Percentiles rank a stretch among this genome's conserved stretches.
Evolutionary conservation across 2,329 filamentous ascomycete genomes (phyloP).

Genomic region (Phialemonium atrogriseum): DNA sequence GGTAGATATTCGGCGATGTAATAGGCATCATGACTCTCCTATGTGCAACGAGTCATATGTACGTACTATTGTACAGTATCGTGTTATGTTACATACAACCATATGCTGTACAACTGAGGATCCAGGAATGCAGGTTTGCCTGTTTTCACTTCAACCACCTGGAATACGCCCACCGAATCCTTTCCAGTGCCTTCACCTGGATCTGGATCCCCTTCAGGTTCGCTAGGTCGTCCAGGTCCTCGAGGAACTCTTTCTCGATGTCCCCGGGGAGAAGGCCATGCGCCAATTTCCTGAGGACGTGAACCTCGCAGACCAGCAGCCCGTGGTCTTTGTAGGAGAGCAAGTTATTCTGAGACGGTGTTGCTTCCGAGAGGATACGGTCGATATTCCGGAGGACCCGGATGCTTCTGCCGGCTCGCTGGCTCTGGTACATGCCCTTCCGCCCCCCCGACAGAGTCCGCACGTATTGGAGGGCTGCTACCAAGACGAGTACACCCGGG

Average conservation of each 20-base stretch:
- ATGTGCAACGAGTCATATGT: too few species aligned
- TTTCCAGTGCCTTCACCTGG: slow-evolving; percentile 70
- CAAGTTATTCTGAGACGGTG: slow-evolving; percentile 62
- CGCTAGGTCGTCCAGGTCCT: slow-evolving; percentile 79
- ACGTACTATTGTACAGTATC: too few species aligned
- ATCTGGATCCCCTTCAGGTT: slow-evolving; percentile 72
- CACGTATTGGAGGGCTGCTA: slow-evolving; percentile 67
- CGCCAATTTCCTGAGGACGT: slow-evolving; percentile 67
- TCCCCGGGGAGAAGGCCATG: slow-evolving; percentile 61
- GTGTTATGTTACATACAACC: too few species aligned
- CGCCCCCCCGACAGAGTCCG: slow-evolving; percentile 61
- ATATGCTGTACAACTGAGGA: too few species aligned
- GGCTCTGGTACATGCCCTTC: slow-evolving; percentile 56
- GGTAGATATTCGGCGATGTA: too few species aligned
- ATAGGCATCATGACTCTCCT: too few species aligned
- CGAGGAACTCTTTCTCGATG: slow-evolving; percentile 75
- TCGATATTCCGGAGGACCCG: slow-evolving; percentile 83
- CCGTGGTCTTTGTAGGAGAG: slow-evolving; percentile 91
- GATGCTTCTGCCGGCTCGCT: slow-evolving; percentile 61
- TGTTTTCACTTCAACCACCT: slow-evolving; percentile 67
- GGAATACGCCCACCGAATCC: slow-evolving; percentile 85
- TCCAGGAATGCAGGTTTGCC: too few species aligned
- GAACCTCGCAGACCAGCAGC: slow-evolving; percentile 80
- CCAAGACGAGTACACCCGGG: slow-evolving; percentile 80
- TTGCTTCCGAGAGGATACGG: slow-evolving; percentile 62